A percentile compares a stretch with the other conserved stretches of the same genome.
Conservation (phyloP, 2,329 filamentous ascomycete genomes). For the Aspergillus spinulosporus region DNA sequence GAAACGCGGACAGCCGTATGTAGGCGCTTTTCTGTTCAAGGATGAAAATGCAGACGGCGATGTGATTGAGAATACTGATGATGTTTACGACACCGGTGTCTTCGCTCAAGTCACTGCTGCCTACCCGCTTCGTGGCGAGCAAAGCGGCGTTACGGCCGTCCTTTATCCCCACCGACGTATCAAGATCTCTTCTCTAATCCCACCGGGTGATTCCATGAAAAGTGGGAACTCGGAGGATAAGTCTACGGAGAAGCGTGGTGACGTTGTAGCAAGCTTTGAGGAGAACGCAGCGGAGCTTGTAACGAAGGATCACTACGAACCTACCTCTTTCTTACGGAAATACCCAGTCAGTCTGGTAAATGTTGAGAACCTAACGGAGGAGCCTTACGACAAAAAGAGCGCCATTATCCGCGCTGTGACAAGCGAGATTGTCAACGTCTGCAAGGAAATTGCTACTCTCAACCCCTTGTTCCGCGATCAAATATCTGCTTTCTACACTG, state of each 20-base stretch:
- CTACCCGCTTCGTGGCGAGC: slow-evolving; percentile 81
- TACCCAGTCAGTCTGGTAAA: slow-evolving; percentile 93
- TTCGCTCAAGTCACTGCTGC: slow-evolving; percentile 98
- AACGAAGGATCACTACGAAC: slow-evolving; percentile 68
- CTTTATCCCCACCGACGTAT: slow-evolving; percentile 95
- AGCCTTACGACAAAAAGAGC: slow-evolving; percentile 86
- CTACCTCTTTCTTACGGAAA: slow-evolving; percentile 85
- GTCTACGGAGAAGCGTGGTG: slow-evolving; percentile 72
- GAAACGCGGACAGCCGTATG: slow-evolving; percentile 93
- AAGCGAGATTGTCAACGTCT: slow-evolving; percentile 97
- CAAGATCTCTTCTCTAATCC: slow-evolving; percentile 78
- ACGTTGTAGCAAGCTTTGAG: slow-evolving; percentile 96
- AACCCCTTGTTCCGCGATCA: slow-evolving; percentile 96
- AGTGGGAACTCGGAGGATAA: slow-evolving; percentile 41
- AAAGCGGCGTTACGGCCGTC: slow-evolving; percentile 83
- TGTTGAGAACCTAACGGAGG: slow-evolving; percentile 87
- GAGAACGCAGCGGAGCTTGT: slow-evolving; percentile 67
- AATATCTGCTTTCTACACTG: slow-evolving; percentile 95
- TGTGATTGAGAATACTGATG: slow-evolving; percentile 82
- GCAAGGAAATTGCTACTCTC: slow-evolving; percentile 92
- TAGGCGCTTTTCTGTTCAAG: slow-evolving; percentile 95
- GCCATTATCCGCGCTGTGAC: slow-evolving; percentile 87
- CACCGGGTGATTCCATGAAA: slow-evolving; percentile 54
- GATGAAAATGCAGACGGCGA: slow-evolving; percentile 93
- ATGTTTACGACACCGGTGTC: slow-evolving; percentile 93